A percentile compares a stretch with the other conserved stretches of the same genome.
phyloP scores from a whole-genome alignment of 495 filamentous ascomycete species.

The Penicillium taxi region DNA sequence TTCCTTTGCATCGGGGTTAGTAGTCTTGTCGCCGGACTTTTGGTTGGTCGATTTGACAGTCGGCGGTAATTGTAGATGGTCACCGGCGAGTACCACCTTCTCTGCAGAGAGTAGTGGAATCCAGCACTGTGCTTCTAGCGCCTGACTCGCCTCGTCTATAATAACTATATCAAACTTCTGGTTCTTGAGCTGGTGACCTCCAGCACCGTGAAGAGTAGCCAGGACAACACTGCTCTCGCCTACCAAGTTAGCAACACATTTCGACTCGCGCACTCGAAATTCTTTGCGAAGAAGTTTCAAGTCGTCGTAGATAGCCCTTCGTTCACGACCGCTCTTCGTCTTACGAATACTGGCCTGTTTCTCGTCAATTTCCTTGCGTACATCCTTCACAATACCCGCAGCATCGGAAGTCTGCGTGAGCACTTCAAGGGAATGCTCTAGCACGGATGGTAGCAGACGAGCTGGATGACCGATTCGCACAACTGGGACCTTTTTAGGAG shows the following conservation, averaged over 20 bases:
- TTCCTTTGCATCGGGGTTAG: slow-evolving; percentile 20
- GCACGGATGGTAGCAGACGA: slow-evolving; percentile 76
- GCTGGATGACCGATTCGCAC: slow-evolving; percentile 91
- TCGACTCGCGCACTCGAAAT: slow-evolving; percentile 74
- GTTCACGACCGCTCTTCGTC: slow-evolving; percentile 70
- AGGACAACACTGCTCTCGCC: slow-evolving; percentile 76
- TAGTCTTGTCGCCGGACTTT: slow-evolving; percentile 16
- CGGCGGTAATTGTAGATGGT: slow-evolving; percentile 89
- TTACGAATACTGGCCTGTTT: slow-evolving; percentile 87
- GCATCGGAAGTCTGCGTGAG: slow-evolving; percentile 89
- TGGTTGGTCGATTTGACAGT: slow-evolving; percentile 67
- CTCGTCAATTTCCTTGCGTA: slow-evolving; percentile 85
- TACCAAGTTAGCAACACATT: slow-evolving; percentile 70
- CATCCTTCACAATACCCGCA: slow-evolving; percentile 80
- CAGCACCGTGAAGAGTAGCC: slow-evolving; percentile 87
- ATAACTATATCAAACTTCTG: slow-evolving; percentile 89
- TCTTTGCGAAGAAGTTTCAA: slow-evolving; percentile 81
- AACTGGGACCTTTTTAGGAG: slow-evolving; percentile 74
- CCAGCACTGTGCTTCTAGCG: slow-evolving; percentile 96
- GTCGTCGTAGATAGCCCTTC: slow-evolving; percentile 74
- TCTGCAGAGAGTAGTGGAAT: slow-evolving; percentile 74
- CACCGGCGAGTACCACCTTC: slow-evolving; percentile 86
- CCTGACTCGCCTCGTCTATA: slow-evolving; percentile 93
- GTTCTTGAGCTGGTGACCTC: slow-evolving; percentile 70
- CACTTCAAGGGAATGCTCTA: slow-evolving; percentile 84